Evolutionary conservation across 73 alveolate species (phyloP).

Genomic region (Stentor roeselii): DNA sequence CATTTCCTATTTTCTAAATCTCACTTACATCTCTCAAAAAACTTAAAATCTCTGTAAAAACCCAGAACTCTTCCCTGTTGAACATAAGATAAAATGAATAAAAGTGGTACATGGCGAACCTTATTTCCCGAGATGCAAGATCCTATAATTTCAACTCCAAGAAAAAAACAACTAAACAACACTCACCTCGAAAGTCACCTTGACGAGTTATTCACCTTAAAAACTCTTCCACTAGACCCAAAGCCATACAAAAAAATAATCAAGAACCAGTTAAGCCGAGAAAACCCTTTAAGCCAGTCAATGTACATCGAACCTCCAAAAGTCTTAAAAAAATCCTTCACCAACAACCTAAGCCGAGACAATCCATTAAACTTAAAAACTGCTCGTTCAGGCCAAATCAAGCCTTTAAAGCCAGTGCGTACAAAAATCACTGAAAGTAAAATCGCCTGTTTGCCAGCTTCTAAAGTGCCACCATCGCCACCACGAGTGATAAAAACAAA

Average conservation of each 20-base stretch:
- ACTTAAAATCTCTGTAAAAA: too few relatives aligned
- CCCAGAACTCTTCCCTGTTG: too few relatives aligned
- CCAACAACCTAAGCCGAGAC: not conserved
- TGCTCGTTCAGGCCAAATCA: not conserved
- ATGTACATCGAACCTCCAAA: not conserved
- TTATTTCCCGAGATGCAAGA: not conserved
- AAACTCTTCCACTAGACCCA: not conserved
- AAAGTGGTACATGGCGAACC: not conserved
- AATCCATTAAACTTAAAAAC: not conserved
- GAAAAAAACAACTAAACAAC: not conserved
- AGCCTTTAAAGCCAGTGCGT: too few relatives aligned
- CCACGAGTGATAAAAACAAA: not conserved
- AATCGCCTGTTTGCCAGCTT: not conserved
- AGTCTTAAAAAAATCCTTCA: not conserved
- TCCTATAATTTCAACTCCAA: not conserved
- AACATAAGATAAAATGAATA: not conserved
- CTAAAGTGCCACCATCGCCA: not conserved
- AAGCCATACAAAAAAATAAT: not conserved
- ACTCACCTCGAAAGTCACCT: not conserved
- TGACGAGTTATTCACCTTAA: not conserved
- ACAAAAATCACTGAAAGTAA: not conserved
- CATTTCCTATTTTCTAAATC: too few relatives aligned
- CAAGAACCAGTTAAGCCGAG: not conserved
- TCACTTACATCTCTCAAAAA: too few relatives aligned
- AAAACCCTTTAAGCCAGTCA: not conserved